phyloP scores from a whole-genome alignment of 2,329 filamentous ascomycete species.

The Lasiodiplodia hormozganensis region DNA sequence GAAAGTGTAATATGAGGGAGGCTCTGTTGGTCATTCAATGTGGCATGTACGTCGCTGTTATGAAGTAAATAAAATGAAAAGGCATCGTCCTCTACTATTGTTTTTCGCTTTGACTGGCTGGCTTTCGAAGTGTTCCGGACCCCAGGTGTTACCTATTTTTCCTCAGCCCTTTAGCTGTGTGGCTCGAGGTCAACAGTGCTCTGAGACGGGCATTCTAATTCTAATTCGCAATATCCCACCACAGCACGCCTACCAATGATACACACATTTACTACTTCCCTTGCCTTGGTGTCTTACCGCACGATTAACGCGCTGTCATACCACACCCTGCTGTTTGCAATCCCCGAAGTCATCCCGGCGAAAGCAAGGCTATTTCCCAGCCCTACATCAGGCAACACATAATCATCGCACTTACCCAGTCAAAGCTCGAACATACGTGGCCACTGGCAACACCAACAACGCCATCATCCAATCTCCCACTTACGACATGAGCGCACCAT shows the following conservation, averaged over 20 bases:
- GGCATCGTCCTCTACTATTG: not conserved
- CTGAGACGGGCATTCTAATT: not conserved
- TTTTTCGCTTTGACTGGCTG: too few relatives aligned
- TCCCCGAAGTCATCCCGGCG: not conserved
- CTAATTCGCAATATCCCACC: not conserved
- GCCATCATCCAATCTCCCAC: not conserved
- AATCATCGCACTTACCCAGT: not conserved
- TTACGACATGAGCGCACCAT: not conserved
- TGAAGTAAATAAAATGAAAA: not conserved
- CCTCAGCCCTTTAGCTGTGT: too few relatives aligned
- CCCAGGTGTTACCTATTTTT: too few relatives aligned
- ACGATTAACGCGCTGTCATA: not conserved
- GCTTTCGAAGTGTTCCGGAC: too few relatives aligned
- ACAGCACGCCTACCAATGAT: not conserved
- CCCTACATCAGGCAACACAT: not conserved
- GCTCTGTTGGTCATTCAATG: not conserved
- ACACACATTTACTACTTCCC: not conserved
- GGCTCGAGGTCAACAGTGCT: too few relatives aligned
- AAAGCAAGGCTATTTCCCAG: not conserved
- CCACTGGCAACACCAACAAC: not conserved
- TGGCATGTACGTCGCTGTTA: not conserved
- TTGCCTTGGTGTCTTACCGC: not conserved
- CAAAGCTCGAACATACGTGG: not conserved
- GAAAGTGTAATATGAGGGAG: not conserved
- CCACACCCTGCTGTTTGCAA: not conserved